Base-by-base conservation (phyloP, 140 eudicot species). In the Flaveria floridana region DNA sequence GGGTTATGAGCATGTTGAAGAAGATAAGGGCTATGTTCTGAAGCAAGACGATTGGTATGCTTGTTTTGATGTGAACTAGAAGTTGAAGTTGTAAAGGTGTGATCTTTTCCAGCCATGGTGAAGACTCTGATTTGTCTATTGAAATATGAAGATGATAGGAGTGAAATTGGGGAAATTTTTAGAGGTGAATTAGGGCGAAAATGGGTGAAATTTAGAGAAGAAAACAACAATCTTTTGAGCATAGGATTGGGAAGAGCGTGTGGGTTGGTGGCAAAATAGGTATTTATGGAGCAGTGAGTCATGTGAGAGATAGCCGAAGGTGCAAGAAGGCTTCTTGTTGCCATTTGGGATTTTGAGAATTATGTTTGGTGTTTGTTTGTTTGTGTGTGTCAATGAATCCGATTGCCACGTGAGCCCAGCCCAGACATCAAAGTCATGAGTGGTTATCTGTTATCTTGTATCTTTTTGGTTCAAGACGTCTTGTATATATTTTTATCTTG, bases 1-100 rank as follows among this genome's bases (percentile, higher is more conserved):
- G 98, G 97, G 76, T 93, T 93, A 84, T 93, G 96, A 77, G 98
- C 98, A 79, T 93, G 98, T 72, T 93, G 98, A 82, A 93, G 97
- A 85, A 93, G 98, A 76, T 93, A 93, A 56, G 98, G 98, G 65
- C 98, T 93, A 39, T 93, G 97, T 79, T 93, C 96, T 25, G 80
- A 62, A 42, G 98, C 97, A 23, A 93, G 92, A 42, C 96, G 97
- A 82, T 93, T 93, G 16, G 96, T 84, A 20, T 83, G 86, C 50
- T 83, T 90, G 23, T 77, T 55, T 65, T 78, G 91, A 50, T 65
- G 39, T 34, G 95, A 77, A 53, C 86, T 47, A 48, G 90, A 58
- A 53, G 87, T 39, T 34, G 90, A 47, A 4, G 87, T 47, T 28
- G 84, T 34, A 42, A 80, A 79, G 15, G 80, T 59, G 34, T 83